Evolutionary conservation across 257 asterid genomes (phyloP).

Genomic region (Ligustrum vulgare): DNA sequence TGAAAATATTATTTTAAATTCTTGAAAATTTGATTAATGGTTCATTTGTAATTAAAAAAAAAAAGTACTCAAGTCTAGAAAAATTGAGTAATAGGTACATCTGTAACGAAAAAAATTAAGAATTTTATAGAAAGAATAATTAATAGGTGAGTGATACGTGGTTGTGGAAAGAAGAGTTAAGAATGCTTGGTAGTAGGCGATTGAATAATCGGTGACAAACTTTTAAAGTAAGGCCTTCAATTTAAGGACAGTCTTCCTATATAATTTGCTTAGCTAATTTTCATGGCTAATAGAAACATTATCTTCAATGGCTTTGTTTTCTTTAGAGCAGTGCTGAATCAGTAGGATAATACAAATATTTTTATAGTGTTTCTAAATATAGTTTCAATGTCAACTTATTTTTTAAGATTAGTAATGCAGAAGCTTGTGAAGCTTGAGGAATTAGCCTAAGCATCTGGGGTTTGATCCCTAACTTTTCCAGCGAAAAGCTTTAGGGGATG

Average conservation of each 20-base stretch:
- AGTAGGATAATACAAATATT: not conserved
- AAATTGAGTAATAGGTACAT: too few species aligned
- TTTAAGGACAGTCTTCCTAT: not conserved
- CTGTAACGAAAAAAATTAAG: too few species aligned
- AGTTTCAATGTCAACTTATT: not conserved
- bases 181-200: not conserved
- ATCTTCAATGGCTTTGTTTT: slow-evolving; percentile 10
- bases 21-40: too few species aligned
- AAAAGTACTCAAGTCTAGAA: too few species aligned
- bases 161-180: too few species aligned
- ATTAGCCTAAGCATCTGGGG: not conserved
- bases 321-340: not conserved
- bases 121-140: too few species aligned
- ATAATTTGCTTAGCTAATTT: slow-evolving; percentile 7
- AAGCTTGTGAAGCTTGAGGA: slow-evolving; percentile 8
- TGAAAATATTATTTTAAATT: not conserved
- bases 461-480: slow-evolving; percentile 2
- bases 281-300: not conserved
- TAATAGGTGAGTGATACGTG: too few species aligned
- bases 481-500: not conserved
- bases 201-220: not conserved
- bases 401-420: slow-evolving; percentile 1
- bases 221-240: too few species aligned
- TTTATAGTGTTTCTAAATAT: not conserved
- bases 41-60: too few species aligned